A percentile compares a stretch with the other conserved stretches of the same genome.
phyloP scores from a whole-genome alignment of 2,329 filamentous ascomycete species.

The Trichoderma atroviride region DNA sequence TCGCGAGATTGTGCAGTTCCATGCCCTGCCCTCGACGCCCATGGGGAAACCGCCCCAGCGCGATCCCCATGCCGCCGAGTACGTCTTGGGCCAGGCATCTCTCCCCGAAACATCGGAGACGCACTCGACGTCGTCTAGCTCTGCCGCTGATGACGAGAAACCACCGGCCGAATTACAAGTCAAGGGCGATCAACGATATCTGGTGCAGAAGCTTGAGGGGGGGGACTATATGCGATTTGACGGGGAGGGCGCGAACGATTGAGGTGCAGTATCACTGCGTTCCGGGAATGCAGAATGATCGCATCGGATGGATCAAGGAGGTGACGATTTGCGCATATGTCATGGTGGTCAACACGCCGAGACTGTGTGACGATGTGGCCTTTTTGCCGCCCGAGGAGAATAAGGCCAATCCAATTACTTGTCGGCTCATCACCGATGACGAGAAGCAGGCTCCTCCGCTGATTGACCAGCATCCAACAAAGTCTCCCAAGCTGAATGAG shows the following conservation, averaged over 20 bases:
- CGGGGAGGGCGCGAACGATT: conserved; percentile 76
- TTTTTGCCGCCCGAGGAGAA: conserved; percentile 82
- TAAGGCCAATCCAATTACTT: conserved; percentile 74
- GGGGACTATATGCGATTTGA: conserved; percentile 85
- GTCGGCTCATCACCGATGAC: conserved; percentile 65
- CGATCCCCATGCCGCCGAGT: conserved; percentile 75
- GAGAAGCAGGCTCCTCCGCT: conserved; percentile 37
- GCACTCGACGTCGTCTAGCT: conserved; percentile 30
- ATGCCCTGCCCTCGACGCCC: conserved; percentile 70
- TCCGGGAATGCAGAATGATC: conserved; percentile 70
- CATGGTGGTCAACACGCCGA: conserved; percentile 89
- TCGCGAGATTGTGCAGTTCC: conserved; percentile 84
- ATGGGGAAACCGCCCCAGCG: conserved; percentile 74
- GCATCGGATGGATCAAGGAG: conserved; percentile 92
- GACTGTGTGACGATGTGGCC: conserved; percentile 83
- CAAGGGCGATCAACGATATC: conserved; percentile 81
- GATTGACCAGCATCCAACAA: conserved; percentile 41
- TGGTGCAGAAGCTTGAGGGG: conserved; percentile 80
- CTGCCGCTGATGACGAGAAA: conserved; percentile 32
- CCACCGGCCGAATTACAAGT: conserved; percentile 69
- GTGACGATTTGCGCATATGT: conserved; percentile 88
- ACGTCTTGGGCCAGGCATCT: conserved; percentile 67
- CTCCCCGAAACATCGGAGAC: conserved; percentile 38
- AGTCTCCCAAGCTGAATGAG: conserved; percentile 33
- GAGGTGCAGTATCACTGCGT: conserved; percentile 83